These are phyloP conservation scores for Protomyces inundatus DNA, from an alignment of 1,139 yeast species.

Conservation along the genomic window DNA sequence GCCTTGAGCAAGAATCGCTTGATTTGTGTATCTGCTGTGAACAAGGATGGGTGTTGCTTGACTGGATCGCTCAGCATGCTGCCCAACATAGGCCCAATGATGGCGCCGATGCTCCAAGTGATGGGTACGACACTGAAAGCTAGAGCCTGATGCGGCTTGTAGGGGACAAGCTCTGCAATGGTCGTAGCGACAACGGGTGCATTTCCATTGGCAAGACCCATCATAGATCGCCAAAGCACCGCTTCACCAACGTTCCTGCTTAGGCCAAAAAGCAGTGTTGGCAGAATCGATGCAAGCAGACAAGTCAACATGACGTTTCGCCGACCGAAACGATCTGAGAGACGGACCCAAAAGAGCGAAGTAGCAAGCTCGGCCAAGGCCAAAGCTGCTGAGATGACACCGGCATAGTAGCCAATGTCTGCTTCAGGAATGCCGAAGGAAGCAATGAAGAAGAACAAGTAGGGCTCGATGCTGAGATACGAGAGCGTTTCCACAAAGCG, in stretches of 20 bases:
- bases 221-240: conserved; percentile 47
- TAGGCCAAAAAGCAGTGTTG: conserved; percentile 52
- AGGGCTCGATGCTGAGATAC: conserved; percentile 59
- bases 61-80: conserved; percentile 36
- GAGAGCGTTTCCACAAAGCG: conserved; percentile 53
- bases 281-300: conserved; percentile 47
- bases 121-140: conserved; percentile 59
- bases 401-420: conserved; percentile 49
- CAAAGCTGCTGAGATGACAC: conserved; percentile 25
- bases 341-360: conserved; percentile 56
- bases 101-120: conserved; percentile 55
- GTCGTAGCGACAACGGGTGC: conserved; percentile 56
- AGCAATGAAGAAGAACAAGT: conserved; percentile 58
- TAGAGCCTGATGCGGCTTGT: conserved; percentile 54
- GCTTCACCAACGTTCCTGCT: conserved; percentile 50
- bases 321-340: conserved; percentile 54
- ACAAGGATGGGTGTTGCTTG: background rate
- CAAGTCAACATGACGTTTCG: conserved; percentile 52
- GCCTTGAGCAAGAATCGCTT: background rate
- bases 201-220: conserved; percentile 59
- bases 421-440: conserved; percentile 52
- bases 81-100: conserved; percentile 56
- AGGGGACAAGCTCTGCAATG: conserved; percentile 53
- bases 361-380: conserved; percentile 47
- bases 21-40: background rate